Evolutionary conservation across 164 flowering plant species (phyloP), one percentile per base, ranked within the genome.

Genomic region (Chimonanthus salicifolius): DNA sequence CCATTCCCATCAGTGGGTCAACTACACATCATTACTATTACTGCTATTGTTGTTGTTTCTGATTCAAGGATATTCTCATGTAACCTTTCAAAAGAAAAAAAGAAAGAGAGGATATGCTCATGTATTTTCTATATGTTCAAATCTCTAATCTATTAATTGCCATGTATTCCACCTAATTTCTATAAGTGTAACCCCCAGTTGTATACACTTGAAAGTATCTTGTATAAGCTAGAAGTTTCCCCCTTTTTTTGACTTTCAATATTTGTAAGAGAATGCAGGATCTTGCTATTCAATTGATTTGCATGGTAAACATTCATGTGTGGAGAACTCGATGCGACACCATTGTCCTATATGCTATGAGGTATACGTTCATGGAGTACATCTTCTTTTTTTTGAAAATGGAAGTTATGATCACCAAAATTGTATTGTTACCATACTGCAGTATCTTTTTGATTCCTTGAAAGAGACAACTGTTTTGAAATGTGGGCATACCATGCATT

Each of bases 401-500:
- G 51, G 47, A 49, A 4, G 7, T 63, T 13, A 7, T 73, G 16
- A 6, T 5, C 20, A 64, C 7, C 62, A n/a, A 45, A 64, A 18
- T 10, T 54, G 16, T 65, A n/a, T 33, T 5, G 7, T 8, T 6
- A 1, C 43, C 44, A 20, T 76, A 76, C 64, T 62, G 60, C 84
- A 95, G 99, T 95, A 86, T 83, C 92, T 95, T 49, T 95, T 95
- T 75, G 98, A 95, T 78, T 92, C 99, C 0, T 74, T 95, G 78
- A 88, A 88, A 74, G 95, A 88, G 71, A 88, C 90, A 47, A 78
- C 84, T 47, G 98, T 95, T 20, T 80, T 95, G 90, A 89, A 84
- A 80, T 95, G 99, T 84, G 99, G 99, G 71, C 99, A 95, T 79
- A 93, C 99, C 4, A 92, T 95, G 92, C 99, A 95, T 75, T 60